A percentile compares a stretch with the other conserved stretches of the same genome.
phyloP scores from a whole-genome alignment of 371 early-diverging fungal species.

The Ecytonucleospora hepatopenaei region DNA sequence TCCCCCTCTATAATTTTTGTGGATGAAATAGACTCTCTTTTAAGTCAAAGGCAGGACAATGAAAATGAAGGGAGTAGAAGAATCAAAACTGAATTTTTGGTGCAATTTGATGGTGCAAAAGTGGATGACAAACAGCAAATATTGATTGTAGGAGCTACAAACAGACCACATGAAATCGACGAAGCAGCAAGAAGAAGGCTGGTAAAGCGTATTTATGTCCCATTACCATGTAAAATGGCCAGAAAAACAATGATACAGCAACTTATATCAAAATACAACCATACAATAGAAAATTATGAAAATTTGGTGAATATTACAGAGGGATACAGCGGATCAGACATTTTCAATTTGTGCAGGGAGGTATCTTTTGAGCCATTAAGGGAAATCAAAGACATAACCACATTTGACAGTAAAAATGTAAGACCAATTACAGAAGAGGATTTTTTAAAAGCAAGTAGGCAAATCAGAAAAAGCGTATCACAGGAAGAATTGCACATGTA shows the following conservation, averaged over 20 bases:
- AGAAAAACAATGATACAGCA: slow-evolving; percentile 62
- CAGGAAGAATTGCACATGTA: slow-evolving; percentile 67
- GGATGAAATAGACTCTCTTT: slow-evolving; percentile 74
- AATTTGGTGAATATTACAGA: slow-evolving; percentile 60
- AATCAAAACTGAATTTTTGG: slow-evolving; percentile 71
- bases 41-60: slow-evolving; percentile 72
- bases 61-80: slow-evolving; percentile 73
- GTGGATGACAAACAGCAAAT: slow-evolving; percentile 64
- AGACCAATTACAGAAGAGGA: slow-evolving; percentile 64
- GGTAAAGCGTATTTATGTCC: slow-evolving; percentile 67
- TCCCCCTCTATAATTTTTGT: slow-evolving; percentile 78
- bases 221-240: slow-evolving; percentile 67
- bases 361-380: slow-evolving; percentile 68
- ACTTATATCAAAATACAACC: slow-evolving; percentile 58
- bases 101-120: slow-evolving; percentile 70
- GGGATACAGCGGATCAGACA: slow-evolving; percentile 83
- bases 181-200: slow-evolving; percentile 70
- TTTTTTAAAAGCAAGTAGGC: slow-evolving; percentile 65
- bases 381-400: slow-evolving; percentile 59
- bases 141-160: slow-evolving; percentile 67
- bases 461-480: slow-evolving; percentile 72
- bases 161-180: slow-evolving; percentile 71
- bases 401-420: slow-evolving; percentile 61
- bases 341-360: slow-evolving; percentile 86
- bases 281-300: slow-evolving; percentile 60